Conservation (phyloP, 108 stramenopile species). For the Epipyxis sp. region DNA sequence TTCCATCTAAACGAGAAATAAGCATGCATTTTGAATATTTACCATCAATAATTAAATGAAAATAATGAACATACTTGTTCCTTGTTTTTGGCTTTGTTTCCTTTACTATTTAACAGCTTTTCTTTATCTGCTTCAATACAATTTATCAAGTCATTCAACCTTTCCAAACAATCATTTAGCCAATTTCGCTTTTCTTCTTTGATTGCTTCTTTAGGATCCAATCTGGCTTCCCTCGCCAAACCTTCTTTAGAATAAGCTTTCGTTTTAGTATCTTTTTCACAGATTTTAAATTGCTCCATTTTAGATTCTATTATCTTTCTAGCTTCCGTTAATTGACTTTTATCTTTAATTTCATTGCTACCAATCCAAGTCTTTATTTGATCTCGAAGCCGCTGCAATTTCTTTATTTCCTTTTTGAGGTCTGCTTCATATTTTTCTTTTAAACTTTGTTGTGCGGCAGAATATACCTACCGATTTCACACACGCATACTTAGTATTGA, state of each 20-base stretch:
- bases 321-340: slow-evolving; percentile 66
- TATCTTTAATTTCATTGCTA: slow-evolving; percentile 93
- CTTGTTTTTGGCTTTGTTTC: slow-evolving; percentile 49
- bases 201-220: slow-evolving; percentile 31
- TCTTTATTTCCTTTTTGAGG: slow-evolving; percentile 99
- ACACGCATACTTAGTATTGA: no score
- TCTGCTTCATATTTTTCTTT: slow-evolving; percentile 97
- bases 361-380: slow-evolving; percentile 97
- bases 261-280: slow-evolving; percentile 98
- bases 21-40: no score
- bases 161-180: slow-evolving; percentile 41
- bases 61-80: no score
- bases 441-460: slow-evolving; percentile 87
- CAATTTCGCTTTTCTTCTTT: slow-evolving; percentile 45
- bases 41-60: no score
- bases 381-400: slow-evolving; percentile 91
- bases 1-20: no score
- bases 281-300: slow-evolving; percentile 98
- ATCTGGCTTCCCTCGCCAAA: slow-evolving; percentile 61
- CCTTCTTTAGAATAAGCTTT: slow-evolving; percentile 97
- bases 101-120: slow-evolving; percentile 24
- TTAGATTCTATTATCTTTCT: slow-evolving; percentile 83
- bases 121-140: slow-evolving; percentile 51
- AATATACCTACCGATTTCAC: no score
- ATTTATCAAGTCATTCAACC: slow-evolving; percentile 45